Conservation (phyloP, 495 filamentous ascomycete genomes). For the Penicillium coprophilum region DNA sequence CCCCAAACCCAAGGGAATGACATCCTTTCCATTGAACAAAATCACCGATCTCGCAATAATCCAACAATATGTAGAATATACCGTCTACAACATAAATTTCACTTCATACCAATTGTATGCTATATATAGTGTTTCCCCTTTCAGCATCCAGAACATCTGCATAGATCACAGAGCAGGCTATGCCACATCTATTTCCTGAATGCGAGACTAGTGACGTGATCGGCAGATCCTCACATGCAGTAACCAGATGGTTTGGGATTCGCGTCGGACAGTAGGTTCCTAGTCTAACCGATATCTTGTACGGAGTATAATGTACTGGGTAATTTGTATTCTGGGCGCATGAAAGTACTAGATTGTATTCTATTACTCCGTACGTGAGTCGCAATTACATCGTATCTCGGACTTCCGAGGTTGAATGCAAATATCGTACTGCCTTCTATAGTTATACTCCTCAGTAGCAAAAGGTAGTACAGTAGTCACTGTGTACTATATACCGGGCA, state of each 20-base stretch:
- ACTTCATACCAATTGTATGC: neutral
- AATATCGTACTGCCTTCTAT: neutral
- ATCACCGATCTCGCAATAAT: neutral
- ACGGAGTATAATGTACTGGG: neutral
- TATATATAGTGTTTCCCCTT: neutral
- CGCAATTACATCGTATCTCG: neutral
- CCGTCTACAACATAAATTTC: neutral
- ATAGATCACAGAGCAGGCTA: neutral
- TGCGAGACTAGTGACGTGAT: slow-evolving; percentile 16
- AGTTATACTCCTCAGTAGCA: too few species aligned
- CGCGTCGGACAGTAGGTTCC: neutral
- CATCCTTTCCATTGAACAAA: neutral
- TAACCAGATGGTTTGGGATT: neutral
- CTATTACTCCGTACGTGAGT: neutral
- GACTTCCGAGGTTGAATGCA: neutral
- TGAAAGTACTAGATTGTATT: neutral
- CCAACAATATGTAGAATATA: neutral
- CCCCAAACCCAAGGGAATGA: neutral
- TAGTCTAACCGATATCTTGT: neutral
- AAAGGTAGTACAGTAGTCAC: neutral
- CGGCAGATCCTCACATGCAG: slow-evolving; percentile 12
- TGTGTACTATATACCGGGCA: neutral
- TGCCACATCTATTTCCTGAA: neutral
- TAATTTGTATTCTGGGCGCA: neutral
- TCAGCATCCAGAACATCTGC: neutral